Percentiles rank a stretch among this genome's conserved stretches.
These are phyloP conservation scores for Urochloa ruziziensis DNA, from an alignment of 176 grass and related monocot genomes.

Conservation along the genomic window DNA sequence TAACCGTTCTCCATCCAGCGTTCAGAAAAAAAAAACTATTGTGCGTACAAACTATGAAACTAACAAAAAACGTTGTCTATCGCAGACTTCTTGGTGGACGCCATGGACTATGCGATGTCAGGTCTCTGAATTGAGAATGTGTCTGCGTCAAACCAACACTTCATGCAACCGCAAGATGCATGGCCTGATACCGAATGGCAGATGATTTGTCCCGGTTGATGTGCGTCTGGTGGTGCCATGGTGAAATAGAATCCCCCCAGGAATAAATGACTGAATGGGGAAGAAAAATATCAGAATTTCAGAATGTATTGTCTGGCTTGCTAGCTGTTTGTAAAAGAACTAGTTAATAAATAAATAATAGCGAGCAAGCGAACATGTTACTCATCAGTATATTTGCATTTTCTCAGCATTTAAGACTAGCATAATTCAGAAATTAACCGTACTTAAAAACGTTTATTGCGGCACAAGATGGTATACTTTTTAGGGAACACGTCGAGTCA, in stretches of 20 bases:
- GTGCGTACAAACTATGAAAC: background rate
- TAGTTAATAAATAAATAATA: background rate
- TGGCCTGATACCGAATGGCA: background rate
- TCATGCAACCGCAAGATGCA: background rate
- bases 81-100: slow-evolving; percentile 83
- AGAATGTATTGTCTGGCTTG: background rate
- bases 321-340: background rate
- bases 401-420: background rate
- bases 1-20: background rate
- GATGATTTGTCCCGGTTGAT: background rate
- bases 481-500: too few relatives aligned
- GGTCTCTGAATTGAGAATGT: slow-evolving; percentile 30
- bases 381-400: background rate
- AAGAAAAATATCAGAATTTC: background rate
- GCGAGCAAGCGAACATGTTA: background rate
- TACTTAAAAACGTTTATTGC: too few relatives aligned
- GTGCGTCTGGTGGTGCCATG: background rate
- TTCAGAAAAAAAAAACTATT: too few relatives aligned
- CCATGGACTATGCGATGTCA: slow-evolving; percentile 84
- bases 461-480: too few relatives aligned
- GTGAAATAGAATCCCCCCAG: background rate
- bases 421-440: too few relatives aligned
- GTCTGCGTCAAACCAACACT: background rate
- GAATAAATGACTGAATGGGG: slow-evolving; percentile 33
- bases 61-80: background rate